phyloP scores from a whole-genome alignment of 306 rosid genomes.

The Urtica urens region DNA sequence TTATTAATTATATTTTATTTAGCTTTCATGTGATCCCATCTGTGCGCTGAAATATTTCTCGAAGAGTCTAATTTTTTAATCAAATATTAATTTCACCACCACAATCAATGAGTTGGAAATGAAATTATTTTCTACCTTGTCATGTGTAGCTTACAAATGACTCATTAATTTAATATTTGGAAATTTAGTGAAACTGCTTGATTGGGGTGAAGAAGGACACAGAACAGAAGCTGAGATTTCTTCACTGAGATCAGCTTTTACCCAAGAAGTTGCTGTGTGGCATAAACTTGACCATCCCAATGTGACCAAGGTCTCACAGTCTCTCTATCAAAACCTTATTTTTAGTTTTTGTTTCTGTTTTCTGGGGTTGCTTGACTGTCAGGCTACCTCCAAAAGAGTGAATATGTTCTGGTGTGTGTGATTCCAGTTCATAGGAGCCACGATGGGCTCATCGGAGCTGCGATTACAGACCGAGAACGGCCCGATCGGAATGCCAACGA shows the following conservation, averaged over 20 bases:
- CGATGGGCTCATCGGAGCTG: constrained; percentile 84
- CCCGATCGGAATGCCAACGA: constrained; percentile 83
- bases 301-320: constrained; percentile 67
- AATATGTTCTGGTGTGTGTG: constrained; percentile 15
- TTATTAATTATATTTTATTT: constrained; percentile 22
- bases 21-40: constrained; percentile 40
- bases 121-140: too few species aligned
- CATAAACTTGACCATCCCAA: constrained; percentile 96
- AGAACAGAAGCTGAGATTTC: constrained; percentile 85
- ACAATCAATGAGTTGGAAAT: too few species aligned
- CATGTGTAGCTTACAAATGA: too few species aligned
- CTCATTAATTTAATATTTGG: too few species aligned
- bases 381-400: too few species aligned
- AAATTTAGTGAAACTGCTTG: constrained; percentile 77
- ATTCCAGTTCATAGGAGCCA: constrained; percentile 89
- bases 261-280: constrained; percentile 98
- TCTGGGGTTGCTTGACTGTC: not conserved
- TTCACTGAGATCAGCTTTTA: constrained; percentile 79
- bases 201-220: constrained; percentile 99
- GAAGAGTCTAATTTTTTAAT: not conserved
- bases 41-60: constrained; percentile 16
- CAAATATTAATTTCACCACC: not conserved
- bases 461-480: constrained; percentile 86
- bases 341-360: constrained; percentile 3
- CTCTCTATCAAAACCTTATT: constrained; percentile 12